phyloP scores from a whole-genome alignment of 306 rosid genomes.

The barrel medic (Medicago truncatula) region DNA sequence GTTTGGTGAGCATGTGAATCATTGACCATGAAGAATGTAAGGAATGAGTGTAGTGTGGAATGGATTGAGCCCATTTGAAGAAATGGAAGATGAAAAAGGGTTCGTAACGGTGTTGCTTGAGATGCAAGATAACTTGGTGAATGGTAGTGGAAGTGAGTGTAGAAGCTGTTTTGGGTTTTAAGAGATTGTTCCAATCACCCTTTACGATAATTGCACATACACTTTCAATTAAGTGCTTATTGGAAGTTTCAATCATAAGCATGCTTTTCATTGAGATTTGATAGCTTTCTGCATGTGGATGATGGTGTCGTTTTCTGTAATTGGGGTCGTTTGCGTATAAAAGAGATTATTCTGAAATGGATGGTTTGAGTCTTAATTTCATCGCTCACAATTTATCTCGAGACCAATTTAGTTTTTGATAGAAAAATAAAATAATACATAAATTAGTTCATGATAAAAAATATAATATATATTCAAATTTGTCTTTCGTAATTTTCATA shows the following conservation, averaged over 20 bases:
- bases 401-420: no score
- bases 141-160: conserved; percentile 60
- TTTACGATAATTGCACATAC: conserved; percentile 64
- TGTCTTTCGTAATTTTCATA: no score
- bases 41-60: conserved; percentile 67
- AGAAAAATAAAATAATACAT: no score
- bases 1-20: conserved; percentile 67
- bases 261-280: conserved; percentile 8
- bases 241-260: conserved; percentile 43
- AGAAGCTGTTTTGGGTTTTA: conserved; percentile 53
- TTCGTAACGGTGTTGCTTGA: conserved; percentile 53
- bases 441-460: no score
- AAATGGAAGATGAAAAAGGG: conserved; percentile 61
- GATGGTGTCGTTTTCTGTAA: not conserved
- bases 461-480: no score
- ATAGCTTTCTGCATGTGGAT: not conserved
- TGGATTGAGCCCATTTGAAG: conserved; percentile 78
- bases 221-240: conserved; percentile 47
- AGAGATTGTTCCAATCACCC: conserved; percentile 69
- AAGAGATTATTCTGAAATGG: no score
- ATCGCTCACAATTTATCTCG: no score
- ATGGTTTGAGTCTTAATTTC: no score
- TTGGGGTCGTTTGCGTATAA: no score
- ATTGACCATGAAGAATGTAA: conserved; percentile 80
- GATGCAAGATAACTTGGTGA: conserved; percentile 62